phyloP scores from a whole-genome alignment of 208 protist genomes.

The Wallacemonas sp. region DNA sequence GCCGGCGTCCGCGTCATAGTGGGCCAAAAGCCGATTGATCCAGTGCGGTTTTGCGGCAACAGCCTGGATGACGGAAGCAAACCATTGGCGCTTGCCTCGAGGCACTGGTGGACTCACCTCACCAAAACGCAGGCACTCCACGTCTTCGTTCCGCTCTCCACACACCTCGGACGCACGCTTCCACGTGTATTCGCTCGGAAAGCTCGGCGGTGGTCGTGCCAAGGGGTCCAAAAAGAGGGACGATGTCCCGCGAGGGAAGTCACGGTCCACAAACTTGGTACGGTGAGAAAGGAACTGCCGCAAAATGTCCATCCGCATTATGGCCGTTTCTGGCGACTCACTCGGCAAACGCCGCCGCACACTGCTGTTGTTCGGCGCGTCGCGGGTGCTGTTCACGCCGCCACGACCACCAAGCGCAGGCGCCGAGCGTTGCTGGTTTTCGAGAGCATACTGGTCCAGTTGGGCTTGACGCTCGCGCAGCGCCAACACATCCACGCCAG shows the following conservation, averaged over 20 bases:
- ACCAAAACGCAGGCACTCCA: slow-evolving; percentile 24
- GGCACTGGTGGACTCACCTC: slow-evolving; percentile 51
- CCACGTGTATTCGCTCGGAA: slow-evolving; percentile 65
- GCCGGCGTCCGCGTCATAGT: slow-evolving; percentile 68
- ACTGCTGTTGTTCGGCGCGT: background rate
- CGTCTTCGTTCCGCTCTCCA: slow-evolving; percentile 16
- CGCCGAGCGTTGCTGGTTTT: slow-evolving; percentile 25
- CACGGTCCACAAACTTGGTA: slow-evolving; percentile 60
- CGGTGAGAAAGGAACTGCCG: slow-evolving; percentile 40
- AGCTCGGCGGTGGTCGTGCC: slow-evolving; percentile 33
- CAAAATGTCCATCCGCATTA: slow-evolving; percentile 49
- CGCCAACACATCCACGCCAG: slow-evolving; percentile 30
- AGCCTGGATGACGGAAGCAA: slow-evolving; percentile 68
- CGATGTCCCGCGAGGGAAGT: slow-evolving; percentile 80
- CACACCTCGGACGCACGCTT: slow-evolving; percentile 39
- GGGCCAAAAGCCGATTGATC: slow-evolving; percentile 54
- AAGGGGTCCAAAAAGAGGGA: slow-evolving; percentile 77
- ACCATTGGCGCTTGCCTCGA: slow-evolving; percentile 68
- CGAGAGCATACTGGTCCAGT: slow-evolving; percentile 15
- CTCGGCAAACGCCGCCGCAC: background rate
- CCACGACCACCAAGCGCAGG: background rate
- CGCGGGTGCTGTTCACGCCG: too few species aligned
- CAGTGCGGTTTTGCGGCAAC: slow-evolving; percentile 68
- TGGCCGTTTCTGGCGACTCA: slow-evolving; percentile 2
- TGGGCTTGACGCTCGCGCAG: slow-evolving; percentile 44